These are phyloP conservation scores for Kurtzmaniella quercitrusa DNA, from an alignment of 1,139 yeast genomes.

Conservation along the genomic window DNA sequence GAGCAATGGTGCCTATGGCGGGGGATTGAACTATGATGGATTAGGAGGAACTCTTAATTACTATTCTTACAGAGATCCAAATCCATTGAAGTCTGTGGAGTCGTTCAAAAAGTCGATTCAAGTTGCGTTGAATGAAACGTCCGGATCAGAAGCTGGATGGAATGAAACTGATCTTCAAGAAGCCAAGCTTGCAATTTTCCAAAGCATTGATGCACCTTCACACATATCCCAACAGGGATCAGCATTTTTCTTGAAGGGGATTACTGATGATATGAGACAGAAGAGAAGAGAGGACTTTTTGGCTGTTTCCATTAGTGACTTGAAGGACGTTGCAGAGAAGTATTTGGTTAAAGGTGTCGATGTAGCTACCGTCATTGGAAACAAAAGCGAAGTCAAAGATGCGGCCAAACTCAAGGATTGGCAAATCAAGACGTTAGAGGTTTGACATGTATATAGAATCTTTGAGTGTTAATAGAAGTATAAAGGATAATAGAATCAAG, in stretches of 20 bases:
- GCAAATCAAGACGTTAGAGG: slow-evolving; percentile 18
- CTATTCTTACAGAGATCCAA: slow-evolving; percentile 93
- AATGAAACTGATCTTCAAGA: slow-evolving; percentile 69
- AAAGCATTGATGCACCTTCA: slow-evolving; percentile 84
- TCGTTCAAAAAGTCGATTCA: slow-evolving; percentile 57
- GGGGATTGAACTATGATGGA: slow-evolving; percentile 83
- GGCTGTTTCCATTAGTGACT: slow-evolving; percentile 59
- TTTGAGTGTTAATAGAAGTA: too few species aligned
- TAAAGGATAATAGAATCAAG: too few species aligned
- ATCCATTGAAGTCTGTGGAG: slow-evolving; percentile 64
- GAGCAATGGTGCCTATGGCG: slow-evolving; percentile 97
- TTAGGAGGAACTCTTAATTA: slow-evolving; percentile 75
- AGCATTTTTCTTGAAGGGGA: slow-evolving; percentile 58
- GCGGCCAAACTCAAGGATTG: slow-evolving; percentile 22
- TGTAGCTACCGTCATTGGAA: slow-evolving; percentile 50
- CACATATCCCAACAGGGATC: slow-evolving; percentile 79
- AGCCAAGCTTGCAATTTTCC: slow-evolving; percentile 88
- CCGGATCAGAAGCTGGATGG: slow-evolving; percentile 28
- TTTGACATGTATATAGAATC: slow-evolving; percentile 8
- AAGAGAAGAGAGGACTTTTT: slow-evolving; percentile 70
- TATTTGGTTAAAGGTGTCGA: slow-evolving; percentile 42
- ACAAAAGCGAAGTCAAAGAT: slow-evolving; percentile 30
- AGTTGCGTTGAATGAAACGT: slow-evolving; percentile 49
- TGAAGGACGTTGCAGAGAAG: slow-evolving; percentile 57
- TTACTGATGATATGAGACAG: slow-evolving; percentile 79